Evolutionary conservation across 345 rosid genomes (phyloP).

Genomic region (Anacardium occidentale): DNA sequence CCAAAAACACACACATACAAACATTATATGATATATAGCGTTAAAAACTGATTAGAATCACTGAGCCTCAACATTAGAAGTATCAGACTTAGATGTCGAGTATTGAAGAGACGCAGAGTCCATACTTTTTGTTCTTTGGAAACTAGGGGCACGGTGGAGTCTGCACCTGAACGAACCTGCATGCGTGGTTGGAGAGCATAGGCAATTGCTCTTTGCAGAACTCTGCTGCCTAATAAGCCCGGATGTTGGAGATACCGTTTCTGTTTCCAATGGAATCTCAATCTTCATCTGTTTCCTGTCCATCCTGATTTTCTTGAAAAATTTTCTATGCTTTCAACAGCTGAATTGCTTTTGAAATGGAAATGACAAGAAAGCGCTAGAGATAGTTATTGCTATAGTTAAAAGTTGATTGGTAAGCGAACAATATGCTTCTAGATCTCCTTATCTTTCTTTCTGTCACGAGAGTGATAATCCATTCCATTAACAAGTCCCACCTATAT

Average conservation of each 20-base stretch:
- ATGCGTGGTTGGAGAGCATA: constrained; percentile 77
- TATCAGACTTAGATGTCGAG: constrained; percentile 25
- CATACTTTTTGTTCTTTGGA: constrained; percentile 57
- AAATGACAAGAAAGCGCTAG: neutral
- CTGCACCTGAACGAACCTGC: constrained; percentile 67
- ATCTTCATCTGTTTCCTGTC: constrained; percentile 39
- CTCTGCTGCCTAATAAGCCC: constrained; percentile 14
- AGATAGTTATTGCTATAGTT: neutral
- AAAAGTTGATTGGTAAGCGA: constrained; percentile 4
- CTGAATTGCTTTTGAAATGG: neutral
- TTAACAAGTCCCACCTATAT: too few relatives aligned
- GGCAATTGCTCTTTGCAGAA: constrained; percentile 46
- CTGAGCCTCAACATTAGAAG: constrained; percentile 13
- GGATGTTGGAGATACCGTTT: constrained; percentile 14
- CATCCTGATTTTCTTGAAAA: constrained; percentile 16
- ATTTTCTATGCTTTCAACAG: neutral
- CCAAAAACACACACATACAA: too few relatives aligned
- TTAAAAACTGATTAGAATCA: neutral
- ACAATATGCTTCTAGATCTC: constrained; percentile 6
- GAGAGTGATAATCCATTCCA: constrained; percentile 27
- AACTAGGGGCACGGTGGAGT: constrained; percentile 45
- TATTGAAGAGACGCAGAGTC: constrained; percentile 34
- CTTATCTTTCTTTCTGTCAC: constrained; percentile 25
- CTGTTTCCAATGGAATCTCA: constrained; percentile 33
- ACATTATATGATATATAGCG: too few relatives aligned